Conservation (phyloP, 805 yeast species). For the Soucietia sequanensis region DNA sequence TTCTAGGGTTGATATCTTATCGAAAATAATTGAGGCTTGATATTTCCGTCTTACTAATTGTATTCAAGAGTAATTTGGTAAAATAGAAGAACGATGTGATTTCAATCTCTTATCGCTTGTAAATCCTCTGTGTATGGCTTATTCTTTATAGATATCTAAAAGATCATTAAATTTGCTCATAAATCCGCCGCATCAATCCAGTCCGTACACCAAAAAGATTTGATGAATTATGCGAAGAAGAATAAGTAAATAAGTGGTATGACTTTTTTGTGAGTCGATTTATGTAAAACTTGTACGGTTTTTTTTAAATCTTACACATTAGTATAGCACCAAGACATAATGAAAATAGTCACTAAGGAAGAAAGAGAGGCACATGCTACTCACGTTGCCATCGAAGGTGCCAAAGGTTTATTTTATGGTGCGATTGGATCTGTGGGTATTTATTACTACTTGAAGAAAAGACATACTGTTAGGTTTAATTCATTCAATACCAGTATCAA, state of each 20-base stretch:
- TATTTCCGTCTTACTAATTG: too few relatives aligned
- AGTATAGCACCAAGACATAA: too few relatives aligned
- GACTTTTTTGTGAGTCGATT: background rate
- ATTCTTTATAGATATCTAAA: too few relatives aligned
- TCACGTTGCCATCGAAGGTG: constrained; percentile 34
- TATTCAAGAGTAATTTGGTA: too few relatives aligned
- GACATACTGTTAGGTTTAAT: constrained; percentile 32
- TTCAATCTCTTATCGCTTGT: too few relatives aligned
- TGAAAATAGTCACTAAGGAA: constrained; percentile 38
- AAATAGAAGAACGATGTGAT: too few relatives aligned
- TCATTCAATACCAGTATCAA: constrained; percentile 39
- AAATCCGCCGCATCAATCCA: too few relatives aligned
- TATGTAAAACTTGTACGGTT: background rate
- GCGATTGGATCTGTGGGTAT: constrained; percentile 29
- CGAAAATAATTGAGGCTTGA: too few relatives aligned
- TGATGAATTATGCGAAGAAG: background rate
- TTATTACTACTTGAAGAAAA: constrained; percentile 28
- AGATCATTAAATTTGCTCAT: too few relatives aligned
- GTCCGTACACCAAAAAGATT: background rate
- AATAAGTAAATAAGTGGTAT: background rate
- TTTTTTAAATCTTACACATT: background rate
- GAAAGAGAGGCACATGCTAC: constrained; percentile 41
- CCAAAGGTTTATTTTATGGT: constrained; percentile 39
- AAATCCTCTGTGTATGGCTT: too few relatives aligned
- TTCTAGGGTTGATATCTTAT: too few relatives aligned